Evolutionary conservation across 2,329 filamentous ascomycete genomes (phyloP).

Genomic region (Tolypocladium sp.): DNA sequence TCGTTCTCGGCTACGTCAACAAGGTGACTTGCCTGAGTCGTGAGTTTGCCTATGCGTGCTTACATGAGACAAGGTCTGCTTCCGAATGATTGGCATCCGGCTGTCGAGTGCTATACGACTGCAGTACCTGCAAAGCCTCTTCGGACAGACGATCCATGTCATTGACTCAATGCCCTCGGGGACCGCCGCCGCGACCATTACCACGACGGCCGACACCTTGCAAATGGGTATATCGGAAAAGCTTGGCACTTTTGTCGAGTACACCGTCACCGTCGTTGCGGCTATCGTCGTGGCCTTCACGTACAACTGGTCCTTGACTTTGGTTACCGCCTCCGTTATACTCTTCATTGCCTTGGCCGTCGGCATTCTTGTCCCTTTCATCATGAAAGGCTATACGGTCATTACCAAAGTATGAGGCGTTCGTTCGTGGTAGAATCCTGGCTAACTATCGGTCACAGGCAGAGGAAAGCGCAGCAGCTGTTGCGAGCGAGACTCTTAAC

Average conservation of each 20-base stretch:
- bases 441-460: conserved; percentile 16
- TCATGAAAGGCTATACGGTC: conserved; percentile 39
- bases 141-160: conserved; percentile 57
- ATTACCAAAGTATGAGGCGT: conserved; percentile 25
- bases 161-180: conserved; percentile 58
- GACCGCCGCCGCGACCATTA: conserved; percentile 53
- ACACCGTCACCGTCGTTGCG: conserved; percentile 38
- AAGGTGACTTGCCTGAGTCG: conserved; percentile 25
- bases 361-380: conserved; percentile 41
- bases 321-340: conserved; percentile 48
- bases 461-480: conserved; percentile 47
- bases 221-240: conserved; percentile 58
- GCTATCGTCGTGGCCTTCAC: conserved; percentile 46
- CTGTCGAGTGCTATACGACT: conserved; percentile 53
- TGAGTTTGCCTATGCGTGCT: background rate
- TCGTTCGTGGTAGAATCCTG: background rate
- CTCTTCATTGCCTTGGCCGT: conserved; percentile 46
- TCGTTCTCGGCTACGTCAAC: conserved; percentile 52
- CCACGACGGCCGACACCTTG: conserved; percentile 53
- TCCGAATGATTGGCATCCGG: conserved; percentile 52
- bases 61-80: conserved; percentile 34
- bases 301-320: conserved; percentile 48
- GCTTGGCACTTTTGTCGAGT: conserved; percentile 50
- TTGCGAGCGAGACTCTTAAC: conserved; percentile 52
- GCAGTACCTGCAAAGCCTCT: conserved; percentile 54